Evolutionary conservation across 345 rosid genomes (phyloP), one percentile per base, ranked within the genome.

Genomic region (Syzygium aromaticum): DNA sequence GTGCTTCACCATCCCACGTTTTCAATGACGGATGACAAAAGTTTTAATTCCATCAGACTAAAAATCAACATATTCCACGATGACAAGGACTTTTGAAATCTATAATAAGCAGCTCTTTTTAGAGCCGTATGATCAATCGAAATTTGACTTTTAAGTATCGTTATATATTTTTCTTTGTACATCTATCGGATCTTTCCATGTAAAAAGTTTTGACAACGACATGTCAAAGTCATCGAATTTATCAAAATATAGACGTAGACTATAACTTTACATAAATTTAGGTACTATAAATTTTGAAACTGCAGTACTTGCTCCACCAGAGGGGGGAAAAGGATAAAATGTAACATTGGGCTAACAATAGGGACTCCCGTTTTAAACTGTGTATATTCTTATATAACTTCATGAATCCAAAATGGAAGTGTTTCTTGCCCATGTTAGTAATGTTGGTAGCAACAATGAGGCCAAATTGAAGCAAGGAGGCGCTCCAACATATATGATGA

Each of bases 11-110:
- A 6, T 61, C 73, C 73, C 73, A 61, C 73, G 38, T 61, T 61
- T 61, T 61, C 73, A 61, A 61, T n/a, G 73, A 14, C 73, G 33
- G 73, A 61, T n/a, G 19, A 61, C 73, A n/a, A n/a, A 61, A n/a
- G 9, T 33, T n/a, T n/a, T 61, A 0, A 13, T 33, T 73, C 49
- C 49, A 33, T 19, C 10, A 40, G 11, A 38, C 19, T 19, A 73
- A 33, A 25, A 5, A 38, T 9, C 6, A 38, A 73, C 6, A 0
- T 0, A 38, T 33, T 0, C 38, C 9, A 3, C 0, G 11, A 3
- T 67, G 43, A 30, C 7, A 30, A 38, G 0, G 14, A 73, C 13
- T 73, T 73, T 38, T 0, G 4, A 19, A 9, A 73, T 33, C 4
- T 73, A 73, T 73, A 73, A 73, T 73, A 73, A 11, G 7, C 0